Evolutionary conservation across 768 basidiomycete genomes (phyloP).

Genomic region (Lactifluus subvellereus): DNA sequence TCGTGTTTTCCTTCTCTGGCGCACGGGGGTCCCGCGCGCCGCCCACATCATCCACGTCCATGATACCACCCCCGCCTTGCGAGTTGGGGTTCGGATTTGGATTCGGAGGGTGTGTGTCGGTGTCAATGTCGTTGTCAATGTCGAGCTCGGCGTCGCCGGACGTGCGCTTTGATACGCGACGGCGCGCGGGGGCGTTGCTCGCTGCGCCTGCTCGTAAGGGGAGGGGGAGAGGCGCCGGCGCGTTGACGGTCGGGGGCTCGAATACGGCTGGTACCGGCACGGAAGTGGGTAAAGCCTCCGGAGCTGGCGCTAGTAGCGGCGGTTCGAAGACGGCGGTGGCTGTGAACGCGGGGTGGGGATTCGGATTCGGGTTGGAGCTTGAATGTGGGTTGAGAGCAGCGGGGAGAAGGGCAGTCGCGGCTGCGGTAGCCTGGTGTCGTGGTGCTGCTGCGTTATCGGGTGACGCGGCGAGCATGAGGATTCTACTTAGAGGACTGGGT

Average conservation of each 20-base stretch:
- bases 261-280: constrained; percentile 7
- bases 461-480: constrained; percentile 64
- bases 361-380: not conserved
- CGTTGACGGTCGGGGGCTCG: no score
- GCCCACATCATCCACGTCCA: constrained; percentile 5
- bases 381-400: not conserved
- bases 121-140: constrained; percentile 12
- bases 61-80: not conserved
- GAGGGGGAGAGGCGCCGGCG: constrained; percentile 9
- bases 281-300: not conserved
- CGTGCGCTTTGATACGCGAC: constrained; percentile 17
- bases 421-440: constrained; percentile 1
- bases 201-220: constrained; percentile 4
- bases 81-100: not conserved
- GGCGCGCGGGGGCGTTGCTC: constrained; percentile 18
- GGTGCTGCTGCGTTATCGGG: constrained; percentile 37
- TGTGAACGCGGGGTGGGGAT: not conserved
- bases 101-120: not conserved
- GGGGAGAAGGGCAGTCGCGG: not conserved
- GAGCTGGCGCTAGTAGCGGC: not conserved
- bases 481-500: constrained; percentile 76
- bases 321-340: constrained; percentile 1
- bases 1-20: constrained; percentile 25
- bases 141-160: constrained; percentile 18
- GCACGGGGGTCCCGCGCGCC: not conserved